phyloP scores from a whole-genome alignment of 2,329 filamentous ascomycete species.

The Apiospora malaysiana region DNA sequence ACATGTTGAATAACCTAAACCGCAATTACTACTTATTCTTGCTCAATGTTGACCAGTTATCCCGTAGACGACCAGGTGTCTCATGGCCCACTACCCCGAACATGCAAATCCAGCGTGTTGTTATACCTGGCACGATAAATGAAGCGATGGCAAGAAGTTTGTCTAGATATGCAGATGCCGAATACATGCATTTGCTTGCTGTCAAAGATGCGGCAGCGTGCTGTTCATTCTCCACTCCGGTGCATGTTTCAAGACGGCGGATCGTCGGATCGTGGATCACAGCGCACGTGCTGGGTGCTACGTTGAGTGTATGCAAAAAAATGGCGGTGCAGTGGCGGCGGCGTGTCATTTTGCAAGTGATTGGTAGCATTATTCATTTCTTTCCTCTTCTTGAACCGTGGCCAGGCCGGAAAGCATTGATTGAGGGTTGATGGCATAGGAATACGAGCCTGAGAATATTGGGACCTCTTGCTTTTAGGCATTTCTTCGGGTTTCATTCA shows the following conservation, averaged over 20 bases:
- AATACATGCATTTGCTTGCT: not conserved
- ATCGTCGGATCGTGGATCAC: slow-evolving; percentile 16
- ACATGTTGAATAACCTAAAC: not conserved
- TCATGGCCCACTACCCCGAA: not conserved
- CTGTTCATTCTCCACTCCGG: not conserved
- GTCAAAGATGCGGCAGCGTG: slow-evolving; percentile 8
- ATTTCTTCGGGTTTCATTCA: not conserved
- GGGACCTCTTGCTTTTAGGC: not conserved
- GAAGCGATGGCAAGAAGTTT: not conserved
- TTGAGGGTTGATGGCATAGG: not conserved
- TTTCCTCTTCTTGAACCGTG: not conserved
- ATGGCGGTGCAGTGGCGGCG: not conserved
- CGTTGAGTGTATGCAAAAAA: not conserved
- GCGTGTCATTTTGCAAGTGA: not conserved
- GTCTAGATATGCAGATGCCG: not conserved
- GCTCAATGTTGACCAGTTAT: not conserved
- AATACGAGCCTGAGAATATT: not conserved
- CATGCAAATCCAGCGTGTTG: not conserved
- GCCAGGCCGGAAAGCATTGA: not conserved
- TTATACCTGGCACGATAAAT: no score
- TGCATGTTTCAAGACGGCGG: slow-evolving; percentile 14
- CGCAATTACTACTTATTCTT: not conserved
- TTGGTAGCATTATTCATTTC: not conserved
- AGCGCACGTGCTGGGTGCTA: slow-evolving; percentile 8
- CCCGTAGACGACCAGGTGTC: not conserved